Base-by-base conservation (phyloP, 129 eudicot species). In the Lactuca saligna region DNA sequence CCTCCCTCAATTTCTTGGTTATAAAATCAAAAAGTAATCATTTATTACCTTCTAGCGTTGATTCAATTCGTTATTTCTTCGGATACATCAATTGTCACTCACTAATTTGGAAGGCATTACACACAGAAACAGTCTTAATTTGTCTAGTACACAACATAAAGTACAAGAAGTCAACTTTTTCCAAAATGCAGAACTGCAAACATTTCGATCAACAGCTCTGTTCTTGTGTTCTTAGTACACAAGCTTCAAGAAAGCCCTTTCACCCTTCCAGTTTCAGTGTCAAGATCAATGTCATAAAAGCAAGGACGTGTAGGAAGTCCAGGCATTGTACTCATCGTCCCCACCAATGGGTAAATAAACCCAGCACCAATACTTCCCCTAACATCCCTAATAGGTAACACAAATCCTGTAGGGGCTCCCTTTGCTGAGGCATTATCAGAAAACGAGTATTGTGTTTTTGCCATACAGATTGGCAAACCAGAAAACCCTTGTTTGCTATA, bases 301-400 rank as follows among this genome's bases (percentile, higher is more conserved):
- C 97, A 89, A 39, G 99, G 99, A 61, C 99, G 85, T 32, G 99
- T 94, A 9, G 97, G 99, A 65, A 94, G 95, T 5, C 99, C 99
- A 7, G 99, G 99, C 99, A 94, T 94, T 9, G 99, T 94, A 71
- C 99, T 94, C 99, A 94, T 94, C 0, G 89, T 94, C 39, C 99
- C 99, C 48, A 94, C 95, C 65, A 89, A 75, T n/a, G 97, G 99
- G 79, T 89, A 89, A 31, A 89, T 94, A 72, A 94, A 94, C 34
- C 99, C 97, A 33, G 99, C 99, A 16, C 99, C 99, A 55, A 94
- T 89, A 87, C 99, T 94, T 32, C 82, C 97, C 65, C 97, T 81
- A 17, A 94, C 97, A 66, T 94, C 99, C 75, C 99, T 80, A 44
- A 94, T 94, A 17, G 97, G 97, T 51, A 94, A 80, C 69, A 87